Base-by-base conservation (phyloP, 225 moss, liverwort and hornwort species). In the Pleurozium schreberi region DNA sequence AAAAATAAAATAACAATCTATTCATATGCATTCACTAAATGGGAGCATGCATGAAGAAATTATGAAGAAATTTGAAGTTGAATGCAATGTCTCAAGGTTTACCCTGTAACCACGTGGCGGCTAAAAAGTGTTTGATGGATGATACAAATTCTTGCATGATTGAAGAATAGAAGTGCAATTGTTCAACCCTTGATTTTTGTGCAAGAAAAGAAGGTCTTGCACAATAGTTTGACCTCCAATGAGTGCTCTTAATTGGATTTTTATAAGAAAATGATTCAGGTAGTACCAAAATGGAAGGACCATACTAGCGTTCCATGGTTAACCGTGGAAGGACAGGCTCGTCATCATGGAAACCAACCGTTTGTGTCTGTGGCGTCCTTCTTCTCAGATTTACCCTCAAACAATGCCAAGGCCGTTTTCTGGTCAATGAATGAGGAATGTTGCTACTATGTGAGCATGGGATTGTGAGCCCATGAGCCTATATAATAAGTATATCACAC, bases 41-140 rank as follows among this genome's bases (percentile, higher is more conserved):
- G 9, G 4, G 15, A 42, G 26, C 8, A 28, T 28, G 43, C 0
- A 71, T 3, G 14, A n/a, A n/a, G n/a, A n/a, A n/a, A n/a, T n/a
- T n/a, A 3, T 27, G 27, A 70, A 42, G 14, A 26, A 42, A 70
- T 26, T 70, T 14, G 26, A 70, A 70, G 42, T 26, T 8, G 14
- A 16, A 9, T n/a, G 12, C 2, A 11, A 1, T 6, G 1, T 68
- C 40, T 25, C 1, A 71, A 5, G 14, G 0, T 15, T 42, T 26
- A 42, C 9, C 26, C 8, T 42, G 1, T 67, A 25, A 22, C 17
- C 16, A 53, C 53, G 4, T 53, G 4, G 6, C 1, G 7, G 6
- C 10, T 33, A 38, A 11, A n/a, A 68, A 40, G n/a, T 23, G 2
- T 40, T 0, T 11, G 1, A 38, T 67, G 12, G 67, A 67, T 67